These are phyloP conservation scores for Flaveria trinervia DNA, from an alignment of 129 eudicot genomes.

Conservation along the genomic window DNA sequence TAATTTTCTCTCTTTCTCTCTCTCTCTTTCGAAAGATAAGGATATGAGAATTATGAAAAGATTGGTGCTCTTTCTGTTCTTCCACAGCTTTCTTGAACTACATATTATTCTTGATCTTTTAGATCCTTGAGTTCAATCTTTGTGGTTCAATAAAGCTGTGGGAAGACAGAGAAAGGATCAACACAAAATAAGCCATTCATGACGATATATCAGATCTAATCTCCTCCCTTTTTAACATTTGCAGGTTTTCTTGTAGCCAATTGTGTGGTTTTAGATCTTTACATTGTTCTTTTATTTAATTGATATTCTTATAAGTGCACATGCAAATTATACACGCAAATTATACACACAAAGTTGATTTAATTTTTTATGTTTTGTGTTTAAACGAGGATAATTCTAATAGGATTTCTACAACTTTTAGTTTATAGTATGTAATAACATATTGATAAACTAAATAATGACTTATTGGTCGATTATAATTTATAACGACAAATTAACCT, in stretches of 20 bases:
- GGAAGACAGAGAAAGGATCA: conserved; percentile 75
- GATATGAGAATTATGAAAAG: conserved; percentile 1
- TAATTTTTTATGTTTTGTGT: not conserved
- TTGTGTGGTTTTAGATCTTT: not conserved
- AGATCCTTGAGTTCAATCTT: conserved; percentile 5
- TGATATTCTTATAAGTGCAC: not conserved
- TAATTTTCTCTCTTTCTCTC: conserved; percentile 8
- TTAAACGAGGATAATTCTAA: not conserved
- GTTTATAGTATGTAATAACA: no score
- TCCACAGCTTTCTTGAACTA: conserved; percentile 99
- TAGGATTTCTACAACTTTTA: not conserved
- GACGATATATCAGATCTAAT: conserved; percentile 29
- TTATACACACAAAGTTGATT: not conserved
- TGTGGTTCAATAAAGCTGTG: conserved; percentile 97
- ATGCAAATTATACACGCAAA: not conserved
- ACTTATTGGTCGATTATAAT: no score
- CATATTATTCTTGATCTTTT: conserved; percentile 24
- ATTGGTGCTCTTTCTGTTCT: conserved; percentile 70
- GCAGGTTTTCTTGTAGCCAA: not conserved
- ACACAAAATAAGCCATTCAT: conserved; percentile 1
- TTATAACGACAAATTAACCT: no score
- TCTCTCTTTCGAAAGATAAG: not conserved
- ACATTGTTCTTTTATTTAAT: not conserved
- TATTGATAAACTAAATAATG: no score
- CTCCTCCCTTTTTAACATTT: conserved; percentile 15